phyloP scores from a whole-genome alignment of 352 stramenopile species.

The Globisporangium emineosum region DNA sequence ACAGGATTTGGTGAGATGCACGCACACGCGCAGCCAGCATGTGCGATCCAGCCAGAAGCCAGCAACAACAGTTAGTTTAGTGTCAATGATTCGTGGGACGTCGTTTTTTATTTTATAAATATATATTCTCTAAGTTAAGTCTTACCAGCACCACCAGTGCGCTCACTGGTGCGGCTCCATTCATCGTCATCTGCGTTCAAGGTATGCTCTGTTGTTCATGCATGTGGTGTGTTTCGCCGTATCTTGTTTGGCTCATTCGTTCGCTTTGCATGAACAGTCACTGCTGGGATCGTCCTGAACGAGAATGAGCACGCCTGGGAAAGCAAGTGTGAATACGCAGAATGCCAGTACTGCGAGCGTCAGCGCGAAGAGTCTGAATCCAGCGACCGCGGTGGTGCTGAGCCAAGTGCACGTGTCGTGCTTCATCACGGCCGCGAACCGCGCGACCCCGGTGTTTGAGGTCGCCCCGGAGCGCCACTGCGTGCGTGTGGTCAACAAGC shows the following conservation, averaged over 20 bases:
- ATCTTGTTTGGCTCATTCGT: neutral
- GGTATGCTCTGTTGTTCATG: neutral
- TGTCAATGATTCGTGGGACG: slow-evolving; percentile 6
- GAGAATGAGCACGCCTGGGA: neutral
- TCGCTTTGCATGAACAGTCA: slow-evolving; percentile 7
- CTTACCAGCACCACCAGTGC: neutral
- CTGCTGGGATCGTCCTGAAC: neutral
- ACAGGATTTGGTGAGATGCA: slow-evolving; percentile 6
- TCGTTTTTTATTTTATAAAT: slow-evolving; percentile 18
- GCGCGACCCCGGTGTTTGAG: slow-evolving; percentile 59
- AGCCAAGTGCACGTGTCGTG: slow-evolving; percentile 60
- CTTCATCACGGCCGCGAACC: slow-evolving; percentile 71
- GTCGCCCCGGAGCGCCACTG: slow-evolving; percentile 39
- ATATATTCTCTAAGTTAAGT: slow-evolving; percentile 21
- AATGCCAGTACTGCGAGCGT: neutral
- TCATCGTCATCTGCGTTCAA: neutral
- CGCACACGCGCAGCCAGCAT: neutral
- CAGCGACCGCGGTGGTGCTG: slow-evolving; percentile 20
- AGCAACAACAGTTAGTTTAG: slow-evolving; percentile 6
- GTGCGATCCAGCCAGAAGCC: neutral
- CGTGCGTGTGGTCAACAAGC: slow-evolving; percentile 42
- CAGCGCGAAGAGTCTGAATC: slow-evolving; percentile 4
- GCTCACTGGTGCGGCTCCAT: slow-evolving; percentile 6
- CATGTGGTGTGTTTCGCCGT: neutral
- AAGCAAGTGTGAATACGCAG: neutral